These are phyloP conservation scores for Apophysomyces ossiformis DNA, from an alignment of 371 early-diverging fungal genomes.

Conservation along the genomic window DNA sequence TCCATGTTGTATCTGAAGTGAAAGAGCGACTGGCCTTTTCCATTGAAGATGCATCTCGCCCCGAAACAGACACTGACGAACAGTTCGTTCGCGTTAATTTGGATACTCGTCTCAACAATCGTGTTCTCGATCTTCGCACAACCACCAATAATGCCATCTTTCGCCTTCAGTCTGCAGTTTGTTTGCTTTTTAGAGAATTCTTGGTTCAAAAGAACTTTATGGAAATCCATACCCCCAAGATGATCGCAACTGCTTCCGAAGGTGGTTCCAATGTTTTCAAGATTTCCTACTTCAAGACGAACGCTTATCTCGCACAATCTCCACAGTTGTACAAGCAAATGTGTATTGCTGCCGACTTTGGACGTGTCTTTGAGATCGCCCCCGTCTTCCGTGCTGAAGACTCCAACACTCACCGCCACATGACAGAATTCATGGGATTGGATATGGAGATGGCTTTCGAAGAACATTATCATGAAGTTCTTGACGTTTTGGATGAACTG, in stretches of 20 bases:
- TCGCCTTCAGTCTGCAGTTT: slow-evolving; percentile 95
- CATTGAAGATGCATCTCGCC: slow-evolving; percentile 94
- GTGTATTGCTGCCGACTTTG: slow-evolving; percentile 98
- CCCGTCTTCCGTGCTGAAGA: slow-evolving; percentile 99
- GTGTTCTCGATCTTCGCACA: slow-evolving; percentile 97
- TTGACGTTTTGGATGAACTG: slow-evolving; percentile 89
- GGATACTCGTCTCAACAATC: slow-evolving; percentile 96
- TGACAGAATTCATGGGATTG: slow-evolving; percentile 99
- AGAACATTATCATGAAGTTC: slow-evolving; percentile 97
- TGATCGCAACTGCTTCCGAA: slow-evolving; percentile 96
- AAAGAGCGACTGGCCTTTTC: slow-evolving; percentile 91
- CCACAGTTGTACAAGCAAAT: slow-evolving; percentile 99
- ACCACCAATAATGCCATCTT: slow-evolving; percentile 98
- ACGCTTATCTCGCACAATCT: slow-evolving; percentile 98
- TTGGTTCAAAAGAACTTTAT: slow-evolving; percentile 84
- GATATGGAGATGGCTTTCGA: slow-evolving; percentile 99
- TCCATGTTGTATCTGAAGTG: slow-evolving; percentile 83
- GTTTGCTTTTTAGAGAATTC: slow-evolving; percentile 94
- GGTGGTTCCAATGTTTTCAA: slow-evolving; percentile 99
- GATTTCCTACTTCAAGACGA: slow-evolving; percentile 95
- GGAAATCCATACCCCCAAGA: slow-evolving; percentile 99
- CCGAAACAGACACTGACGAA: slow-evolving; percentile 78
- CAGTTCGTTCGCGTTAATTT: slow-evolving; percentile 83
- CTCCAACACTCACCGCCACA: slow-evolving; percentile 98
- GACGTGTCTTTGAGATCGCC: slow-evolving; percentile 98